phyloP scores from a whole-genome alignment of 495 filamentous ascomycete genomes.

The Jackrogersella multiformis region DNA sequence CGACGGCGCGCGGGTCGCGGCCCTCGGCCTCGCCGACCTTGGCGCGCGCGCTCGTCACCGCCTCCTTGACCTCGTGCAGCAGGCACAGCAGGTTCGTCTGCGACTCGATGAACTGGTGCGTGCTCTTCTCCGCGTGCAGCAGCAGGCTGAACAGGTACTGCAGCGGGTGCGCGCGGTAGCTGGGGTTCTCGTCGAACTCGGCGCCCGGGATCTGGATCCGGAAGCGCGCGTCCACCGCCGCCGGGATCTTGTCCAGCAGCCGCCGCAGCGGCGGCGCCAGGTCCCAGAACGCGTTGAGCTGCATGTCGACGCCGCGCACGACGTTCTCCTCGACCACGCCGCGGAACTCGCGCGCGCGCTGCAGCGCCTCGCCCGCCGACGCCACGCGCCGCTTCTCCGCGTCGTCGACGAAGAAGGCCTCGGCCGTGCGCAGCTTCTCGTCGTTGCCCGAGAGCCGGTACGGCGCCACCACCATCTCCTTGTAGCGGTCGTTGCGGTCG shows the following conservation, averaged over 20 bases:
- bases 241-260: conserved; percentile 80
- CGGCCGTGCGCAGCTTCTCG: conserved; percentile 78
- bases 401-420: conserved; percentile 83
- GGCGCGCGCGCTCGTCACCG: conserved; percentile 70
- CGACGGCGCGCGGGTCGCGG: conserved; percentile 66
- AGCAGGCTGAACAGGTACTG: conserved; percentile 89
- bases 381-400: conserved; percentile 70
- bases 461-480: conserved; percentile 78
- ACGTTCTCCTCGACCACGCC: conserved; percentile 86
- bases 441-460: conserved; percentile 75
- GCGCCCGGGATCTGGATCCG: conserved; percentile 73
- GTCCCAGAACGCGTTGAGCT: conserved; percentile 95
- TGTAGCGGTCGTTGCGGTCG: conserved; percentile 86
- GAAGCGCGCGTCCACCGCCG: conserved; percentile 55
- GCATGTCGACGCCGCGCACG: conserved; percentile 85
- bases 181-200: conserved; percentile 87
- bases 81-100: conserved; percentile 94
- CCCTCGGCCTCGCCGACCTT: conserved; percentile 64
- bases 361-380: conserved; percentile 71
- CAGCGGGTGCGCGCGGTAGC: conserved; percentile 78
- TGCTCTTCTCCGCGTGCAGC: conserved; percentile 84
- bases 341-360: conserved; percentile 80
- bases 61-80: conserved; percentile 89
- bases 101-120: conserved; percentile 95
- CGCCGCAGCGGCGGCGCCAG: conserved; percentile 84